phyloP scores from a whole-genome alignment of 1,284 basidiomycete genomes.

The Apiotrichum montevideense region DNA sequence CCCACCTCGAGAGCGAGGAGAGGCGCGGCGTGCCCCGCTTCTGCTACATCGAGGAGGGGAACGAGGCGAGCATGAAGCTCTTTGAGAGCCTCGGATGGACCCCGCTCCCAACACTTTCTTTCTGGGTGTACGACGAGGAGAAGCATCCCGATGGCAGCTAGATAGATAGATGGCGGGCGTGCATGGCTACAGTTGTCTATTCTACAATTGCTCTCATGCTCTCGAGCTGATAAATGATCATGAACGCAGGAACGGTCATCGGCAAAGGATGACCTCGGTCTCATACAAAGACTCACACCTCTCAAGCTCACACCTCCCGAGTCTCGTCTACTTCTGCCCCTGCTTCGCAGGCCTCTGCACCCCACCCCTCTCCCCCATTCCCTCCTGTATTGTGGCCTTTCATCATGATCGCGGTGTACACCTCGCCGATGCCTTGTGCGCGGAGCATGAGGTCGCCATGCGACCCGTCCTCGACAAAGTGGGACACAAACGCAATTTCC shows the following conservation, averaged over 20 bases:
- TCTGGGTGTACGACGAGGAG: slow-evolving; percentile 4
- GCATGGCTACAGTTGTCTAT: too few relatives aligned
- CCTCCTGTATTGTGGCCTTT: not conserved
- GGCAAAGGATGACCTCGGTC: too few relatives aligned
- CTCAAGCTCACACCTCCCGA: too few relatives aligned
- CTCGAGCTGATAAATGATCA: too few relatives aligned
- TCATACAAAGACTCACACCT: too few relatives aligned
- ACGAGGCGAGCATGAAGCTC: slow-evolving; percentile 2
- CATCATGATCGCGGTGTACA: slow-evolving; percentile 16
- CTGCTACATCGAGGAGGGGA: slow-evolving; percentile 1
- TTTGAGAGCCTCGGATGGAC: not conserved
- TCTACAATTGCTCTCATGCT: too few relatives aligned
- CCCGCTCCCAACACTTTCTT: not conserved
- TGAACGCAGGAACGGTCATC: too few relatives aligned
- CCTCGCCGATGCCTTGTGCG: slow-evolving; percentile 17
- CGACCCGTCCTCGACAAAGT: slow-evolving; percentile 19
- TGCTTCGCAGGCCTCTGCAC: not conserved
- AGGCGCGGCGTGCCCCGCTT: not conserved
- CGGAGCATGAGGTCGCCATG: slow-evolving; percentile 17
- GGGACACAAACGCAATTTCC: slow-evolving; percentile 9
- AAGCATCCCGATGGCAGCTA: not conserved
- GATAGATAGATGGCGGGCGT: too few relatives aligned
- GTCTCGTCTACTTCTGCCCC: not conserved
- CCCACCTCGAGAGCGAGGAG: slow-evolving; percentile 7
- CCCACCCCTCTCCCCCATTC: not conserved